Evolutionary conservation across 768 basidiomycete genomes (phyloP), one percentile per base, ranked within the genome.

Genomic region (Tephrocybe sp.): DNA sequence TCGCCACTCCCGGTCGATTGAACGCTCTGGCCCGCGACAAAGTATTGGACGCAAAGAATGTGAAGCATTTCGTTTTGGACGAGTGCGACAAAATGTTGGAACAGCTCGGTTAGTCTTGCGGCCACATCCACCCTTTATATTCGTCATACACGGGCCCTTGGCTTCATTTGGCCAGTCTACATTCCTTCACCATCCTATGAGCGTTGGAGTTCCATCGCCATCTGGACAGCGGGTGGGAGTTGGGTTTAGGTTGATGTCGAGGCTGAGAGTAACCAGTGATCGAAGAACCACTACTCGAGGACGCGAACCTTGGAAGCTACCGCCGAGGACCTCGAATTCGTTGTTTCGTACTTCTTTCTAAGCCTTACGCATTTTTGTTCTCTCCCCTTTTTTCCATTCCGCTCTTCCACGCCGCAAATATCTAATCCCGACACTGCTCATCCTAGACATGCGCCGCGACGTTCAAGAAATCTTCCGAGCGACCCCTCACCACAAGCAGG

Each of bases 61-160:
- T 98, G 70, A 98, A 98, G 75, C 95, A 98, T 77, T 99, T 99
- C 73, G 94, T 97, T 49, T 78, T 99, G 69, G 97, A 99, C 82
- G 97, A 99, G 77, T 99, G 97, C 82, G 97, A 99, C 82, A 99
- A 99, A 84, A 97, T 99, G 93, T 88, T 99, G 68, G 97, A 99
- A 82, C 90, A 94, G 84, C 94, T 99, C 77, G 97, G 97, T 99
- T 91, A 97, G 97, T 99, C 82, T 71, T 85, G 78, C 85, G 80
- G 80, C 54, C 71, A 67, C 69, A 65, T 73, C 66, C 67, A 61
- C 73, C n/a, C 62, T 77, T 79, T 74, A 63, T 75, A 72, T 77
- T 73, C 73, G 69, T 75, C 57, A 63, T 69, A 57, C 68, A 63
- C 68, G 61, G 60, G 67, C 56, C 45, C 69, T 66, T 69, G 68